Base-by-base conservation (phyloP, 805 yeast species). In the Lachancea meyersii region DNA sequence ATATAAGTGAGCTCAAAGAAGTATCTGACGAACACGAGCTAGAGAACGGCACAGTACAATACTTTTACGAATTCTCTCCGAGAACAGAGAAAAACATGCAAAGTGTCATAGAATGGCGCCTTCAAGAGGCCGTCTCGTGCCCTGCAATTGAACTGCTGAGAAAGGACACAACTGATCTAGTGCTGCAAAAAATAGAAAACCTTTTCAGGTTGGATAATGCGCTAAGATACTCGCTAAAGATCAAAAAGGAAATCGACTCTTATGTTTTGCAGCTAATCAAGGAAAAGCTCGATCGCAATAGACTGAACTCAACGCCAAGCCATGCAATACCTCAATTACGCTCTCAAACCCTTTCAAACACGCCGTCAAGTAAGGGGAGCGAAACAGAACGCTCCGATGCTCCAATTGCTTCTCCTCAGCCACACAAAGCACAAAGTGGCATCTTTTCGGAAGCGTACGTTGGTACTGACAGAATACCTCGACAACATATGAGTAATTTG, bases 171-270 rank as follows among this genome's bases (percentile, higher is more conserved):
- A 76, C 79, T 47, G 57, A 57, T 0, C 53, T 82, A 19, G 79
- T 81, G 1, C 70, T 70, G 38, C 76, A 74, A 14, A 89, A 89
- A 60, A 71, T 86, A 2, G 86, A 82, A 40, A 72, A 85, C 0
- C 72, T 87, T 16, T 68, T 77, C 14, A 69, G 96, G 54, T 69
- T 85, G 42, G 80, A 86, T 11, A 83, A 88, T 47, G 76, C 86
- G 2, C 68, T 86, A 46, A 77, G 82, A 43, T 87, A 82, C 58
- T 79, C 85, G 17, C 82, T 82, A 49, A 81, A 79, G 52, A 79
- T 88, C 38, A 83, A 86, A 41, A 76, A 73, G 40, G 96, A 89
- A 60, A 84, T 87, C 3, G 93, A 87, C 55, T 71, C 64, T 17
- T 65, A 79, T 54, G 88, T 88, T 2, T 62, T 84, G 21, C 63